These are phyloP conservation scores for Lenwebbia sp. DNA, from an alignment of 345 rosid genomes.

Conservation along the genomic window DNA sequence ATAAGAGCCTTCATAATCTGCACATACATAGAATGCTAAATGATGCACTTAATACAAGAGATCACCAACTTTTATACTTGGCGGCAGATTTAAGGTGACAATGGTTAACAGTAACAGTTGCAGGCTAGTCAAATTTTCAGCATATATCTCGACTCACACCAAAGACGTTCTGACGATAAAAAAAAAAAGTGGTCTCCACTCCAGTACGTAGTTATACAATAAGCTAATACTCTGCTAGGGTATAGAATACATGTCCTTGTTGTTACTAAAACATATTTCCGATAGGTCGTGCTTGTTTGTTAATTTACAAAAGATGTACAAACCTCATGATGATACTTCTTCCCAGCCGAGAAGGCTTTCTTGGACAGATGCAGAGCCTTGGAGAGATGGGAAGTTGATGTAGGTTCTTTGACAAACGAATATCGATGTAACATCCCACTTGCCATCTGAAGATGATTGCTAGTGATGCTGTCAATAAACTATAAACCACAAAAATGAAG, in stretches of 20 bases:
- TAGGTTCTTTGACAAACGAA: slow-evolving; percentile 8
- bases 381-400: slow-evolving; percentile 13
- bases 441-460: slow-evolving; percentile 21
- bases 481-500: background rate
- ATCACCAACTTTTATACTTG: background rate
- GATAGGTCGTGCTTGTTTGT: background rate
- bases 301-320: background rate
- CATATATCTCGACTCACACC: background rate
- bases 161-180: background rate
- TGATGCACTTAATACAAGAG: background rate
- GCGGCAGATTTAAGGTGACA: background rate
- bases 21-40: background rate
- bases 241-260: background rate
- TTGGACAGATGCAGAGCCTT: slow-evolving; percentile 23
- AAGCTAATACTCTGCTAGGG: background rate
- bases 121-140: background rate
- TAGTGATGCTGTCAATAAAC: slow-evolving; percentile 8
- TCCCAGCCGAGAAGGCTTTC: slow-evolving; percentile 27
- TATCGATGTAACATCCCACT: slow-evolving; percentile 15
- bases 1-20: background rate
- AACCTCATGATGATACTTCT: slow-evolving; percentile 76
- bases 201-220: background rate
- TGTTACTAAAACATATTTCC: background rate
- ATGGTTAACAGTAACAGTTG: background rate
- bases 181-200: background rate